Evolutionary conservation across 768 basidiomycete genomes (phyloP).

Genomic region (Flagelloscypha sp.): DNA sequence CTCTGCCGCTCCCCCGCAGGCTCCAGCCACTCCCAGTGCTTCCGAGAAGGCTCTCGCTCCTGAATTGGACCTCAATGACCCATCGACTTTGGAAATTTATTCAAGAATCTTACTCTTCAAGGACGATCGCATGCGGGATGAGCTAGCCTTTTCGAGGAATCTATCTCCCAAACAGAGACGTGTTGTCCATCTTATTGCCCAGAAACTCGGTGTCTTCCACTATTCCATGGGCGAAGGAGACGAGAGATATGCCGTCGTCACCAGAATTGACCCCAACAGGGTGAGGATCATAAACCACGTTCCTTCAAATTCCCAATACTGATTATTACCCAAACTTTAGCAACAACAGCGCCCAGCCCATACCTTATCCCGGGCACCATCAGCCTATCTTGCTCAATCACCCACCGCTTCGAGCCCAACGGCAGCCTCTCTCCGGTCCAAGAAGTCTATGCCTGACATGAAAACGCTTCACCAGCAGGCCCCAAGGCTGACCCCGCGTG

Average conservation of each 20-base stretch:
- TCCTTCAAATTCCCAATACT: too few species aligned
- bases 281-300: constrained; percentile 44
- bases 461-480: constrained; percentile 76
- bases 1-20: constrained; percentile 47
- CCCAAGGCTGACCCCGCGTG: constrained; percentile 69
- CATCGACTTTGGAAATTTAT: constrained; percentile 93
- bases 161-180: constrained; percentile 79
- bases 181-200: constrained; percentile 92
- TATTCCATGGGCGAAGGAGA: constrained; percentile 91
- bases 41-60: constrained; percentile 55
- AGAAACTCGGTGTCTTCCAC: constrained; percentile 93
- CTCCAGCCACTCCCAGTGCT: constrained; percentile 50
- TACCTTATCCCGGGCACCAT: constrained; percentile 74
- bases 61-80: constrained; percentile 94
- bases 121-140: constrained; percentile 94
- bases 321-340: too few species aligned
- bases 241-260: constrained; percentile 89
- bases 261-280: constrained; percentile 78
- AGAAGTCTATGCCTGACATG: constrained; percentile 99
- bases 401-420: constrained; percentile 34
- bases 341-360: constrained; percentile 43
- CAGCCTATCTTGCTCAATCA: constrained; percentile 58
- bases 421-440: constrained; percentile 62
- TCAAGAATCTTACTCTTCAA: constrained; percentile 95
- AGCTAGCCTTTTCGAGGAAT: constrained; percentile 90